Evolutionary conservation across 1,284 basidiomycete species (phyloP).

Genomic region (Entoloma clypeatum): DNA sequence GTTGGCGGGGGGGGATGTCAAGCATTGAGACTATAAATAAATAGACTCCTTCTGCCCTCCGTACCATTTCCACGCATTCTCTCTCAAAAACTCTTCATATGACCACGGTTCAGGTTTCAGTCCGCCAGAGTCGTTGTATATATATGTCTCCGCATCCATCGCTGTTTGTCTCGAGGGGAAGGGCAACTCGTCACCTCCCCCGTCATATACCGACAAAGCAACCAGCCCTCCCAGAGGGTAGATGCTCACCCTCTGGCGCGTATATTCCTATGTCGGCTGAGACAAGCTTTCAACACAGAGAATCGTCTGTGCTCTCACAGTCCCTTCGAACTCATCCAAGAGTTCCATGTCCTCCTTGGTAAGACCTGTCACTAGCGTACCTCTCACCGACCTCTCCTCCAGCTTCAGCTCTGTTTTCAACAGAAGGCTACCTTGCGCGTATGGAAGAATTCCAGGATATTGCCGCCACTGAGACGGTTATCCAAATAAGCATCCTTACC

Average conservation of each 20-base stretch:
- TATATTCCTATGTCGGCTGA: slow-evolving; percentile 60
- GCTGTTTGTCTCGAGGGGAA: slow-evolving; percentile 37
- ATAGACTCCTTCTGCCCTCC: slow-evolving; percentile 34
- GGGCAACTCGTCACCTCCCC: slow-evolving; percentile 29
- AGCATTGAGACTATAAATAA: slow-evolving; percentile 17
- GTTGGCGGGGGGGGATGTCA: slow-evolving; percentile 15
- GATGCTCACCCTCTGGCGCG: slow-evolving; percentile 49
- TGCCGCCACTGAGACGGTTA: slow-evolving; percentile 49
- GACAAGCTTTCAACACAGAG: background rate
- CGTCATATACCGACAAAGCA: slow-evolving; percentile 29
- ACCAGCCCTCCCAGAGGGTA: slow-evolving; percentile 48
- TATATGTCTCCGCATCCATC: slow-evolving; percentile 63
- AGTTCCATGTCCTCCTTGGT: slow-evolving; percentile 55
- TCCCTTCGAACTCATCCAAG: slow-evolving; percentile 71
- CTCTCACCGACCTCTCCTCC: slow-evolving; percentile 61
- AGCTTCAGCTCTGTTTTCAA: slow-evolving; percentile 40
- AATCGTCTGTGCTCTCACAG: slow-evolving; percentile 45
- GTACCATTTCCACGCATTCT: slow-evolving; percentile 74
- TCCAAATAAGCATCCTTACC: background rate
- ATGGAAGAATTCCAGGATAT: slow-evolving; percentile 73
- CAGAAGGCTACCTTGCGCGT: slow-evolving; percentile 41
- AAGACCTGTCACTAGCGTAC: slow-evolving; percentile 68
- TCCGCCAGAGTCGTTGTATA: slow-evolving; percentile 49
- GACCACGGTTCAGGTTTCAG: slow-evolving; percentile 71
- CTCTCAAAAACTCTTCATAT: slow-evolving; percentile 66